Evolutionary conservation across 179 eudicot genomes (phyloP), one percentile per base, ranked within the genome.

Genomic region (Beta macrorhiza): DNA sequence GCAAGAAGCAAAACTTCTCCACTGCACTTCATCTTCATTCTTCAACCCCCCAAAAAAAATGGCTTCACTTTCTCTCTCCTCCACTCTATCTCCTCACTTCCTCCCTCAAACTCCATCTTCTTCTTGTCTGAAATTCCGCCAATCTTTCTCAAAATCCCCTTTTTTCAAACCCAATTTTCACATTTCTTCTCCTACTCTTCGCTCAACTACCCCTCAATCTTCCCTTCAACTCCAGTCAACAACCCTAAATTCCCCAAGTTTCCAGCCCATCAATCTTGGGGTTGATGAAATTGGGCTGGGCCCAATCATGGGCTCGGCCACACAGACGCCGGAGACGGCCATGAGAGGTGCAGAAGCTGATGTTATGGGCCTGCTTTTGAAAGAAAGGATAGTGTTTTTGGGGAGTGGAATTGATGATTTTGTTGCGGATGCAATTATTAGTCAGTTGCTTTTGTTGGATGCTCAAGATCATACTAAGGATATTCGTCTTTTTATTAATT

Each of bases 401-500:
- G 97, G 94, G 7, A 87, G 80, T 86, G 52, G 75, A 4, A 89
- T 94, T 67, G 90, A 93, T 77, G 98, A 94, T 84, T 93, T 91
- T 58, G 91, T 91, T 3, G 98, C 98, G 0, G 98, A 94, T 80
- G 90, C 92, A 1, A 88, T 91, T 69, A 85, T 92, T 55, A 91
- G 98, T 82, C 94, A 94, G 89, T 55, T 94, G 80, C 80, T 94
- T 10, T 76, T 94, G 84, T 80, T 94, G 87, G 98, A 94, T 83
- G 93, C 97, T 76, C 91, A 90, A 72, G 97, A 94, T 81, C 91
- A 91, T 4, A 93, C 83, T 14, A 86, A 85, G 78, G 98, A 94
- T 82, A 94, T 94, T 74, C 88, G 93, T 49, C 91, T 94, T 20
- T 94, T 94, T 81, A 80, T 94, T 82, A 94, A 93, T 81, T 91